Base-by-base conservation (phyloP, 73 alveolate genomes). In the Symbiodinium natans region DNA sequence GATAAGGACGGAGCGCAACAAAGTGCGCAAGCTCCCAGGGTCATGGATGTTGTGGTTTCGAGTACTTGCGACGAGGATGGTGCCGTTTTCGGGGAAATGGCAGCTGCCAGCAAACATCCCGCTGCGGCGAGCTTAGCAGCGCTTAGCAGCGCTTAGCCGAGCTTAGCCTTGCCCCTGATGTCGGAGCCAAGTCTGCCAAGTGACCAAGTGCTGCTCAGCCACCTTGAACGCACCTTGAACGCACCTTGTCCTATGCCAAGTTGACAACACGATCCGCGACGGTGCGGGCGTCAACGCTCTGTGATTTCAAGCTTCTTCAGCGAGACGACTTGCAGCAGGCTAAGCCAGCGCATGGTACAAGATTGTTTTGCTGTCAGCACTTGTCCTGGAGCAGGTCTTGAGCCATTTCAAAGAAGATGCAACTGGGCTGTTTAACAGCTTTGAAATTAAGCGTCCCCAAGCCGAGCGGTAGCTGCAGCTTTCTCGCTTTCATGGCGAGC, bases 331-430 rank as follows among this genome's bases (percentile, higher is more conserved):
- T 90, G 54, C 34, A 19, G 54, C 86, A 88, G 95, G 95, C 95
- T 7, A 10, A 25, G 33, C 21, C n/a, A n/a, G n/a, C n/a, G n/a
- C n/a, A n/a, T n/a, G n/a, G n/a, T n/a, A n/a, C n/a, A n/a, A n/a
- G 59, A 46, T 46, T 13, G 13, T 46, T 46, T 46, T 6, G 59
- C 6, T 46, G 59, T 6, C 13, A 46, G 59, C 59, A 46, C 59
- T 71, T 8, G 83, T 31, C 38, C 59, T 3, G 36, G 41, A 40
- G 33, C 77, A 90, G 96, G 96, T 41, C 36, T 42, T 90, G 88
- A 71, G 77, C 46, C 96, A 90, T 77, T 90, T 90, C 87, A 90
- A 40, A 71, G 96, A 90, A 19, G 96, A 90, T 31, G 96, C 48
- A 23, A 21, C 95, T 63, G 33, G 95, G 85, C 48, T 34, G 82